Base-by-base conservation (phyloP, 768 basidiomycete species). In the Crepidotus variabilis region DNA sequence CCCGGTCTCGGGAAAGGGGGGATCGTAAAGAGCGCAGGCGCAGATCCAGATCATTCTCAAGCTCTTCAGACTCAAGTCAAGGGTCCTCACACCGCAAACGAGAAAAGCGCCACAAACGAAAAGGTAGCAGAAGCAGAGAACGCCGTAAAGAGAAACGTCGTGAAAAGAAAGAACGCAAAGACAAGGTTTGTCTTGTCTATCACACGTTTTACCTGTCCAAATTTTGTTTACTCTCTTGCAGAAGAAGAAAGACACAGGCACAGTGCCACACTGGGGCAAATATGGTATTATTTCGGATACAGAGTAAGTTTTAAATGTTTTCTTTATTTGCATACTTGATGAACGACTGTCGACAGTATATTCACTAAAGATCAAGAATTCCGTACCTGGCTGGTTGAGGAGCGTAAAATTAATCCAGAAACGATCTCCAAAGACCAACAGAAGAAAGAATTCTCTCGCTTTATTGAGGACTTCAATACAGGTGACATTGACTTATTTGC, bases 301-400 rank as follows among this genome's bases (percentile, higher is more conserved):
- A 2, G 93, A 96, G 94, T 96, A 63, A 66, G 90, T 78, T 83
- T n/a, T 21, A 23, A 76, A 16, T 52, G 49, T 34, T 14, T 51
- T 61, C 46, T 52, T 22, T 47, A 24, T 50, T 36, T 14, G 45
- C n/a, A 51, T 20, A 21, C 5, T 13, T 36, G 13, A 21, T 34
- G 20, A 20, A 48, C 50, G n/a, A 48, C 33, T 23, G 43, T 52
- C 32, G n/a, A 13, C 58, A 94, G 93, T 64, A 82, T 94, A 54
- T 91, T 88, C 66, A 86, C 79, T 54, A 95, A 93, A 65, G 84
- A 83, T 28, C 81, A 86, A 57, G 94, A 97, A 71, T 97, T 96
- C 69, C 81, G 90, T 52, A 83, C 90, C 2, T 97, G 94, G 94
- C 84, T 96, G 3, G 85, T 97, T 11, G 94, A 97, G 68, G 94